These are phyloP conservation scores for Macroventuria anomochaeta DNA, from an alignment of 2,329 filamentous ascomycete genomes.

Conservation along the genomic window DNA sequence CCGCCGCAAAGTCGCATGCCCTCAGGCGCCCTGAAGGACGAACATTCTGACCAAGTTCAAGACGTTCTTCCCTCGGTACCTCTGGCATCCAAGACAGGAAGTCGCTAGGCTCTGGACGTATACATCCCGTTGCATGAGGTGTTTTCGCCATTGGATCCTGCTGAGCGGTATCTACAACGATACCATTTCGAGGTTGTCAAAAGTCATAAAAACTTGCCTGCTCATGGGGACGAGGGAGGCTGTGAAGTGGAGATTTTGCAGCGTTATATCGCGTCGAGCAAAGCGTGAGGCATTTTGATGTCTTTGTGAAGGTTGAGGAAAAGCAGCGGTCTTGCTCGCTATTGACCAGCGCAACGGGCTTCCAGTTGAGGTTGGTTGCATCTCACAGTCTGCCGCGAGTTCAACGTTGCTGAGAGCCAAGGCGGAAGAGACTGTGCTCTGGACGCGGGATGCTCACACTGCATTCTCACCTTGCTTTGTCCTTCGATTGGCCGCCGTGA, in stretches of 20 bases:
- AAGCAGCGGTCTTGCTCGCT: constrained; percentile 11
- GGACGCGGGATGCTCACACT: constrained; percentile 7
- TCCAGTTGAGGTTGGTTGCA: constrained; percentile 13
- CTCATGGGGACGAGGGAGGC: neutral
- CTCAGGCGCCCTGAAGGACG: constrained; percentile 9
- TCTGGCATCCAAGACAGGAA: constrained; percentile 9
- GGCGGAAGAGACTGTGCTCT: constrained; percentile 14
- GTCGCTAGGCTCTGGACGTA: constrained; percentile 11
- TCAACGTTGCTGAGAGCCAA: constrained; percentile 5
- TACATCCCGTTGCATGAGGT: constrained; percentile 7
- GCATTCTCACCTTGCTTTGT: constrained; percentile 2
- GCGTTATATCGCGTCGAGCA: constrained; percentile 8
- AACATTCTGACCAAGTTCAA: constrained; percentile 9
- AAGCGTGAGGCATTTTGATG: constrained; percentile 5
- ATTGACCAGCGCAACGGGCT: constrained; percentile 8
- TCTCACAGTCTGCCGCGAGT: neutral
- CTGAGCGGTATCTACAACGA: constrained; percentile 1
- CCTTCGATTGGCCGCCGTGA: neutral
- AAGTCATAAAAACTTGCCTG: neutral
- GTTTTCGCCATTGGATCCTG: constrained; percentile 13
- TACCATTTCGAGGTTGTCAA: constrained; percentile 1
- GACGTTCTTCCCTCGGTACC: neutral
- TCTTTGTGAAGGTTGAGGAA: neutral
- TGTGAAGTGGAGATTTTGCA: constrained; percentile 9
- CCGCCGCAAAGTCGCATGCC: constrained; percentile 1